Conservation (phyloP, 192 early-diverging fungal species). For the Coemansia sp. region DNA sequence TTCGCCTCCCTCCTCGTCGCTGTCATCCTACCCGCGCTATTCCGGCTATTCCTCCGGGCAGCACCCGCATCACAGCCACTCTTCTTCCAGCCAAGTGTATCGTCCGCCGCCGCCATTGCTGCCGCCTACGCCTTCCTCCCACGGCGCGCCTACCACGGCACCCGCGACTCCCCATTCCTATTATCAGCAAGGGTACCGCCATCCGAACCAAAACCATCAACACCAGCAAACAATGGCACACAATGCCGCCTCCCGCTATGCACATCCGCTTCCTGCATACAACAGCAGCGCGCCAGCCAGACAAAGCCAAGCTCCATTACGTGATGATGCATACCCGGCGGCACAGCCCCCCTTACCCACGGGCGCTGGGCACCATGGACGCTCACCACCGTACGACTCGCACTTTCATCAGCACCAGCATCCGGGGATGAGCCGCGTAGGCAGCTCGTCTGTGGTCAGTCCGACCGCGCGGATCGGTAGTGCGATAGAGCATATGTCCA, state of each 20-base stretch:
- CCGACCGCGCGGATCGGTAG: conserved; percentile 4
- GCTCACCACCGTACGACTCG: background rate
- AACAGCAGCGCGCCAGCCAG: conserved; percentile 5
- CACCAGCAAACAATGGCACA: conserved; percentile 1
- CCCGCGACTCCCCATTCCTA: background rate
- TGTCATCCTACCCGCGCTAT: background rate
- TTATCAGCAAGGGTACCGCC: background rate
- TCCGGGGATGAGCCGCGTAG: background rate
- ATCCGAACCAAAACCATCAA: background rate
- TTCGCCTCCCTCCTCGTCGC: background rate
- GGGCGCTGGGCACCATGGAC: background rate
- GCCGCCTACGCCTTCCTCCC: background rate
- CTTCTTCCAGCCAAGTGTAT: background rate
- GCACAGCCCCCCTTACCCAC: background rate
- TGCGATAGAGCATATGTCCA: conserved; percentile 11
- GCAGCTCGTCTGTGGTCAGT: background rate
- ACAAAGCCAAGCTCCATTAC: background rate
- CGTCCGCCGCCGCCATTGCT: background rate
- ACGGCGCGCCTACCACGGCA: background rate
- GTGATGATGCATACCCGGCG: conserved; percentile 3
- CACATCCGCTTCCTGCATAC: conserved; percentile 5
- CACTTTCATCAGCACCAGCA: conserved; percentile 9
- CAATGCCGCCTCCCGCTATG: background rate
- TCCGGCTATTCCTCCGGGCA: background rate
- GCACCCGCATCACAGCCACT: background rate